Conservation (phyloP, 495 filamentous ascomycete genomes). For the Penicillium tannophilum region DNA sequence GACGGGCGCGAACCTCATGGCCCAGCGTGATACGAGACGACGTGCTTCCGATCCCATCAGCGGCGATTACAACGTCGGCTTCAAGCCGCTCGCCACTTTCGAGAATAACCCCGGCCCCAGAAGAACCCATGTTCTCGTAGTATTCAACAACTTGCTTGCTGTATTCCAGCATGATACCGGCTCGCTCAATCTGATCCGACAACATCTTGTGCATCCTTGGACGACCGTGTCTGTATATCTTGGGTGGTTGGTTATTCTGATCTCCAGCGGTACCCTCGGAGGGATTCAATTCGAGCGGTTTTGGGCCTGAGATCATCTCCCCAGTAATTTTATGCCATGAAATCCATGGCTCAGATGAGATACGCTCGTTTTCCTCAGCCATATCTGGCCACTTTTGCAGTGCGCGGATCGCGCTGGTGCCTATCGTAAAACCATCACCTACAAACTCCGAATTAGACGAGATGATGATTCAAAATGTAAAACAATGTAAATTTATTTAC, state of each 20-base stretch:
- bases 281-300: slow-evolving; percentile 28
- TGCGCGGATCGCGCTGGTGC: slow-evolving; percentile 44
- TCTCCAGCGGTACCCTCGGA: background rate
- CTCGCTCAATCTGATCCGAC: slow-evolving; percentile 48
- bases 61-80: slow-evolving; percentile 58
- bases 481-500: background rate
- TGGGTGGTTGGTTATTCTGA: slow-evolving; percentile 36
- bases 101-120: slow-evolving; percentile 46
- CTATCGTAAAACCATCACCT: slow-evolving; percentile 61
- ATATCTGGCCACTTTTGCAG: slow-evolving; percentile 61
- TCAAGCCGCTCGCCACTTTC: slow-evolving; percentile 46
- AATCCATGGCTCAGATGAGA: slow-evolving; percentile 51
- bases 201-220: slow-evolving; percentile 60
- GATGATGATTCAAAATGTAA: background rate
- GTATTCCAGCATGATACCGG: slow-evolving; percentile 54
- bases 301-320: slow-evolving; percentile 47
- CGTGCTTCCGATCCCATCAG: slow-evolving; percentile 57
- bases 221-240: slow-evolving; percentile 44
- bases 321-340: slow-evolving; percentile 57
- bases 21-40: slow-evolving; percentile 46
- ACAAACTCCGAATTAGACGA: background rate
- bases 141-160: slow-evolving; percentile 51
- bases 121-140: slow-evolving; percentile 41
- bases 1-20: slow-evolving; percentile 14
- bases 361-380: slow-evolving; percentile 45